These are phyloP conservation scores for Funneliformis mosseae DNA, from an alignment of 192 early-diverging fungal genomes.

Conservation along the genomic window DNA sequence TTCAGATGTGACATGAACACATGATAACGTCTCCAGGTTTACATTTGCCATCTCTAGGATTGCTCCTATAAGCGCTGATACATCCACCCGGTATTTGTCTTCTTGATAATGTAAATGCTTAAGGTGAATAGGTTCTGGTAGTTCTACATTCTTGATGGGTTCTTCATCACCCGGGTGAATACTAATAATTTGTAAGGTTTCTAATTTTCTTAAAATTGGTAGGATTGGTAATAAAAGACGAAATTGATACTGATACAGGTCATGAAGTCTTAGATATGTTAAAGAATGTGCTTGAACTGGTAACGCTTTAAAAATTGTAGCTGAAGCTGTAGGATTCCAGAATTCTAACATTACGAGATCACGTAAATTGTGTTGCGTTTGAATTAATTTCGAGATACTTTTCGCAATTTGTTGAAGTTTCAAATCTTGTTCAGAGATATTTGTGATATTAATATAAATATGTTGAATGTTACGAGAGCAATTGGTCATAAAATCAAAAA, in stretches of 20 bases:
- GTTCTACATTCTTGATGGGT: neutral
- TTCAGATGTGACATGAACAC: neutral
- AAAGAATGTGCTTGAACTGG: neutral
- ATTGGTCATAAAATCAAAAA: constrained; percentile 13
- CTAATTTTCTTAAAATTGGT: neutral
- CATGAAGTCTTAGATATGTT: constrained; percentile 6
- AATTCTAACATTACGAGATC: neutral
- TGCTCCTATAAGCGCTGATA: neutral
- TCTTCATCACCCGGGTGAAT: neutral
- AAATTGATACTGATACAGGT: constrained; percentile 7
- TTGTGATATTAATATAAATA: constrained; percentile 18
- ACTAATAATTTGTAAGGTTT: constrained; percentile 12
- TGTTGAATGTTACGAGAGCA: constrained; percentile 15
- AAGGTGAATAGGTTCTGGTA: neutral
- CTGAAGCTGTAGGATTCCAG: neutral
- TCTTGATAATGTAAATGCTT: constrained; percentile 17
- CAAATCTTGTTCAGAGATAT: neutral
- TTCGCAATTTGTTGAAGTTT: neutral
- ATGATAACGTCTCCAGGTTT: neutral
- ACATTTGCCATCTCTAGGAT: neutral
- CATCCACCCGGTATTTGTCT: neutral
- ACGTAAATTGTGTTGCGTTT: constrained; percentile 1
- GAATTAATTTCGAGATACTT: constrained; percentile 1
- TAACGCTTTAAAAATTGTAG: constrained; percentile 6
- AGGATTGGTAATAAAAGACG: neutral